Percentiles rank a stretch among this genome's conserved stretches.
These are phyloP conservation scores for Pichia sp. DNA, from an alignment of 1,139 yeast genomes.

Conservation along the genomic window DNA sequence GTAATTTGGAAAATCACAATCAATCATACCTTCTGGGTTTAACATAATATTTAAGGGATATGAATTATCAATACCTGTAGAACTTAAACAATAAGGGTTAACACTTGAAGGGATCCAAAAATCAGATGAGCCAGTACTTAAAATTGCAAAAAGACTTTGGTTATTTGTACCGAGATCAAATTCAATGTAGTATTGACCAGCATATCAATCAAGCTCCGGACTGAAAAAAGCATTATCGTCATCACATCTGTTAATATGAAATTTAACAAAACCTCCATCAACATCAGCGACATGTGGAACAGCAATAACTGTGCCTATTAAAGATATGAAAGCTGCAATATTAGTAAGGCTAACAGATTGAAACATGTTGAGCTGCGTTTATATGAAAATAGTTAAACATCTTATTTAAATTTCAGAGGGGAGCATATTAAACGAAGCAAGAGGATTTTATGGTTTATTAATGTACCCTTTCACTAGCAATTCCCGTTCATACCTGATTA, in stretches of 20 bases:
- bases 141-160: slow-evolving; percentile 41
- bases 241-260: neutral
- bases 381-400: too few relatives aligned
- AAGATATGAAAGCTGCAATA: too few relatives aligned
- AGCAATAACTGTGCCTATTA: too few relatives aligned
- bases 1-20: slow-evolving; percentile 1
- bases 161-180: slow-evolving; percentile 47
- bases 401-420: too few relatives aligned
- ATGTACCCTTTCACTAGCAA: too few relatives aligned
- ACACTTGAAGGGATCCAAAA: slow-evolving; percentile 40
- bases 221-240: neutral
- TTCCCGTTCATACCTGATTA: too few relatives aligned
- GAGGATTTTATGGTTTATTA: too few relatives aligned
- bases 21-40: neutral
- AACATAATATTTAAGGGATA: neutral
- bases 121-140: slow-evolving; percentile 64
- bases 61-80: slow-evolving; percentile 3
- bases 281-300: too few relatives aligned
- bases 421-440: too few relatives aligned
- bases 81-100: slow-evolving; percentile 2
- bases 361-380: too few relatives aligned
- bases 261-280: too few relatives aligned
- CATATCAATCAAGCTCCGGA: neutral
- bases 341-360: too few relatives aligned
- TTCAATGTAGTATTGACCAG: slow-evolving; percentile 23